Evolutionary conservation across 164 flowering plant species (phyloP).

Genomic region (Tetrastigma voinierianum): DNA sequence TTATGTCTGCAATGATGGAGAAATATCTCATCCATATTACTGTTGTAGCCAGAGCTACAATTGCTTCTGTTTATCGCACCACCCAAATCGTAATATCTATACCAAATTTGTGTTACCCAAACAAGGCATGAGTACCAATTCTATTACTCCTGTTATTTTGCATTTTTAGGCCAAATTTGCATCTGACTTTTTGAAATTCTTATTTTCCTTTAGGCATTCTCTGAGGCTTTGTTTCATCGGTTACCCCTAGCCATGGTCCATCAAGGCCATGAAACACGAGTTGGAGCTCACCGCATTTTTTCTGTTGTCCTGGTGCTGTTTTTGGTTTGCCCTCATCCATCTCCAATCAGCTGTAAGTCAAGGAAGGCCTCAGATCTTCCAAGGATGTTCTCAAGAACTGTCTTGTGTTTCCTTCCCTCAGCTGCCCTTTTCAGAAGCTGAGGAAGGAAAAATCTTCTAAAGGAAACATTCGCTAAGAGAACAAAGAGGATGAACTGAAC

Average conservation of each 20-base stretch:
- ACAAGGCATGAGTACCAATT: slow-evolving; percentile 56
- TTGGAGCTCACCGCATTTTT: slow-evolving; percentile 91
- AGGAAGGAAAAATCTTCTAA: slow-evolving; percentile 40
- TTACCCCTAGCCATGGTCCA: slow-evolving; percentile 84
- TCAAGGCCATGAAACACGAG: slow-evolving; percentile 84
- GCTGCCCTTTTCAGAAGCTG: slow-evolving; percentile 95
- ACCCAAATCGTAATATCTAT: slow-evolving; percentile 86
- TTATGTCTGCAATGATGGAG: slow-evolving; percentile 92
- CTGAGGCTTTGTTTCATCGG: slow-evolving; percentile 93
- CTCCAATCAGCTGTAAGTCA: slow-evolving; percentile 23
- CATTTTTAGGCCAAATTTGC: background rate
- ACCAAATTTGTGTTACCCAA: slow-evolving; percentile 78
- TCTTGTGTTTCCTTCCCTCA: slow-evolving; percentile 99
- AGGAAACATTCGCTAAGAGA: slow-evolving; percentile 31
- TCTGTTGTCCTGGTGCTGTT: slow-evolving; percentile 97
- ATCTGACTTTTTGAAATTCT: slow-evolving; percentile 3
- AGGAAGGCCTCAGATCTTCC: slow-evolving; percentile 43
- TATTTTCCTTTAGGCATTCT: slow-evolving; percentile 63
- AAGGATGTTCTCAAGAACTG: slow-evolving; percentile 79
- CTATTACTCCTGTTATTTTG: background rate
- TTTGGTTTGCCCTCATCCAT: slow-evolving; percentile 67
- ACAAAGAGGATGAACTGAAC: slow-evolving; percentile 22
- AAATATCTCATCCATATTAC: slow-evolving; percentile 64
- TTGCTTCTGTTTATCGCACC: slow-evolving; percentile 76
- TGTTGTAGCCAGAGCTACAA: slow-evolving; percentile 66